Evolutionary conservation across 75 land plant species (phyloP), one percentile per base, ranked within the genome.

Genomic region (Chamaecyparis obtusa): DNA sequence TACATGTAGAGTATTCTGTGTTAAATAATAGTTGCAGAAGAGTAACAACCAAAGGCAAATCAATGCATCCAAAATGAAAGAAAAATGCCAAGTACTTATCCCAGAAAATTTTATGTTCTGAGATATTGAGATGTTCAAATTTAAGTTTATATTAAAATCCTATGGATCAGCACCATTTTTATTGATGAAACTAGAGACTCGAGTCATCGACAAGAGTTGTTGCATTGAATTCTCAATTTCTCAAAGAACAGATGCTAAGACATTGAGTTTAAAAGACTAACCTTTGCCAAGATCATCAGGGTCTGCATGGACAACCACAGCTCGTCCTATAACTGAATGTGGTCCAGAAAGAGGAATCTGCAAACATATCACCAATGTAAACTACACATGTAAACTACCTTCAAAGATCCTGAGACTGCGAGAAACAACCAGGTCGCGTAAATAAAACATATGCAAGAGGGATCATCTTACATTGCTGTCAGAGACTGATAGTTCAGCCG

Each of bases 271-370:
- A 13, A n/a, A 27, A 81, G 33, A 44, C 11, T 13, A 46, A 96
- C 99, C 99, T 90, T 92, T 97, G 81, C 99, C 99, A 87, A 97
- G 94, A 90, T 97, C 99, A 93, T 97, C 98, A 86, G 94, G 93
- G 86, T 97, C 99, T 37, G 94, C 96, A 93, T 97, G 99, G 69
- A 96, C 95, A 60, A 96, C 98, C 86, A 96, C 95, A 87, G 97
- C 98, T 83, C 98, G 89, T 55, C 98, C 98, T 84, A 97, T 44
- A 35, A 96, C 92, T 16, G 99, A 95, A 85, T 95, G 33, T 81
- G 94, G 89, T 75, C 99, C 99, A 86, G 87, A 49, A 33, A 96
- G 95, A 86, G 98, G 97, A 89, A 96, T 95, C 98, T 96, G 91
- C 44, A 90, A 87, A 56, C 33, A 84, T 14, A 24, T 17, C 37